Base-by-base conservation (phyloP, 2,329 filamentous ascomycete species). In the Trichoderma gracile region DNA sequence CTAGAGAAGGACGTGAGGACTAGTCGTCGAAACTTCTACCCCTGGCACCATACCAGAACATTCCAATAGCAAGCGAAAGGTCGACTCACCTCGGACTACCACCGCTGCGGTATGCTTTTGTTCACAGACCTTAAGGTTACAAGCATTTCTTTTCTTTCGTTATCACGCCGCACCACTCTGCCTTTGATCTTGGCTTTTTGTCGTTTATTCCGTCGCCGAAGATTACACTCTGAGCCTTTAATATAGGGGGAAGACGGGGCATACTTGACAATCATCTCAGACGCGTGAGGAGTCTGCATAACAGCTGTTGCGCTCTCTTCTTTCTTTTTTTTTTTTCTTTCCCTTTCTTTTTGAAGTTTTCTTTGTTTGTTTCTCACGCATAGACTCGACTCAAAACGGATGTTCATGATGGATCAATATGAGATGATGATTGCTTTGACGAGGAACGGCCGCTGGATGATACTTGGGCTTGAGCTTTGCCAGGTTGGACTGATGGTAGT, bases 41-140 rank as follows among this genome's bases (percentile, higher is more conserved):
- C 69, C 76, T 57, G 73, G 72, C 58, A 72, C 19, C 43, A 30
- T 33, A 25, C 15, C 5, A n/a, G 21, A 30, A 3, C 12, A 33
- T 14, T 25, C 12, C 12, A 21, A 21, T 4, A 7, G 23, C 4
- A 56, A 21, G 40, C n/a, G 14, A 38, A 47, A 7, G 17, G 19
- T n/a, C 43, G 23, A 17, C 7, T 23, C 46, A 21, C 25, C 12
- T 30, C 52, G 49, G n/a, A 8, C 10, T 19, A 7, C 17, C 15
- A 15, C 15, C 25, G 15, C 3, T 38, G 49, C 38, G 12, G 15
- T 30, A 33, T 46, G n/a, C 40, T 8, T 54, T 25, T 21, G 10
- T 43, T 46, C 33, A 25, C 6, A 21, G 10, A 17, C 8, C 14
- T 10, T 42, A 33, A 17, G 25, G 47, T 6, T 14, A 38, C 27